These are phyloP conservation scores for Candida tetrigidarum DNA, from an alignment of 1,139 yeast species.

Conservation along the genomic window DNA sequence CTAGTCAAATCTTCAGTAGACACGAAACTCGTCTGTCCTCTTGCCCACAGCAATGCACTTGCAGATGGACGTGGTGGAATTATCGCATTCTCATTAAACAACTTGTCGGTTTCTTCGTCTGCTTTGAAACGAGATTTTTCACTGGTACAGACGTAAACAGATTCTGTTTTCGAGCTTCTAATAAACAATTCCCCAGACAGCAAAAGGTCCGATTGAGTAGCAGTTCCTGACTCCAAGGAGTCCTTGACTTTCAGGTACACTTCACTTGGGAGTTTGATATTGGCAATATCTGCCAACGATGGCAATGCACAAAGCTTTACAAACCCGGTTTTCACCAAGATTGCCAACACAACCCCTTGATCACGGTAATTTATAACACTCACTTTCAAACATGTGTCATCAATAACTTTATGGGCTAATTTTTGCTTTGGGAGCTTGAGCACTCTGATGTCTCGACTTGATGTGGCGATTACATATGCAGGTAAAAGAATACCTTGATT, in stretches of 20 bases:
- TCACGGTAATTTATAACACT: constrained; percentile 34
- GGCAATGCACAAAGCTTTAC: constrained; percentile 45
- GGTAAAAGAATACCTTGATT: constrained; percentile 65
- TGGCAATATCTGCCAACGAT: constrained; percentile 40
- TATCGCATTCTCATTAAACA: constrained; percentile 61
- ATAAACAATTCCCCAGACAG: constrained; percentile 76
- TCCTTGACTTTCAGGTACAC: constrained; percentile 27
- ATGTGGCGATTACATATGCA: constrained; percentile 63
- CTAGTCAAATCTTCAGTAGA: constrained; percentile 59
- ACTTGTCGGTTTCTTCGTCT: constrained; percentile 45
- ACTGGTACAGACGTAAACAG: constrained; percentile 32
- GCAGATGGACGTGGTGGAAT: constrained; percentile 84
- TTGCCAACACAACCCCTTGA: constrained; percentile 41
- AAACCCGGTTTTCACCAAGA: constrained; percentile 42
- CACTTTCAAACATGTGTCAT: constrained; percentile 60
- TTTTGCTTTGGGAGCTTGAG: constrained; percentile 63
- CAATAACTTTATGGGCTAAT: constrained; percentile 65
- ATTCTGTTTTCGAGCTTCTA: constrained; percentile 60
- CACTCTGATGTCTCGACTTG: constrained; percentile 67
- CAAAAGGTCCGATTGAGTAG: constrained; percentile 43
- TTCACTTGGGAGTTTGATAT: constrained; percentile 40
- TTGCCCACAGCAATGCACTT: constrained; percentile 85
- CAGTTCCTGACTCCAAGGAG: constrained; percentile 27
- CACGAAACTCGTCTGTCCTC: constrained; percentile 65
- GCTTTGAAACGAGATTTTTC: constrained; percentile 18